Percentiles rank a stretch among this genome's conserved stretches.
These are phyloP conservation scores for Euclidium syriacum DNA, from an alignment of 345 rosid species.

Conservation along the genomic window DNA sequence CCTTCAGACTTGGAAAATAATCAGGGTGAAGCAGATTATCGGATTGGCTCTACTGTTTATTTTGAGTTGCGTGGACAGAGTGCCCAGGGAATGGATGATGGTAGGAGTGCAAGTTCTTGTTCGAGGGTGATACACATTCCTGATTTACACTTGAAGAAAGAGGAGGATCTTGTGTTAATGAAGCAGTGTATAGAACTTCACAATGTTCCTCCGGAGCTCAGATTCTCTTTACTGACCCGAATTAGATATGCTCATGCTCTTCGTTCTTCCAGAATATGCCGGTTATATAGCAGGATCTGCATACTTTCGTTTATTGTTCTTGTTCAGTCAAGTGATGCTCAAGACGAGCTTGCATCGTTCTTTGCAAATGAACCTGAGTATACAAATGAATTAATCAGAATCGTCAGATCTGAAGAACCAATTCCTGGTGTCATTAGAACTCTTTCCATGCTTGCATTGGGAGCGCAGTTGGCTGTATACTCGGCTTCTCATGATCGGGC, in stretches of 20 bases:
- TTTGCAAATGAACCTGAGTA: constrained; percentile 96
- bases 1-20: constrained; percentile 65
- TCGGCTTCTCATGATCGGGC: constrained; percentile 95
- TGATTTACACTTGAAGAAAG: constrained; percentile 76
- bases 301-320: constrained; percentile 92
- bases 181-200: constrained; percentile 74
- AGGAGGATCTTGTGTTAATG: constrained; percentile 76
- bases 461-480: constrained; percentile 92
- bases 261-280: constrained; percentile 76
- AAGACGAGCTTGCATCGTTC: constrained; percentile 80
- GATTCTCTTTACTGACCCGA: constrained; percentile 84
- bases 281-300: constrained; percentile 88
- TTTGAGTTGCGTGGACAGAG: constrained; percentile 73
- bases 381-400: constrained; percentile 89
- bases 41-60: constrained; percentile 80
- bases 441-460: constrained; percentile 91
- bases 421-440: constrained; percentile 82
- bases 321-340: constrained; percentile 92
- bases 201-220: constrained; percentile 67
- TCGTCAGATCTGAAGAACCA: constrained; percentile 81
- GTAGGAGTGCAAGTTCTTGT: constrained; percentile 28
- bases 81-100: constrained; percentile 40
- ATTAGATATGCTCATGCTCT: constrained; percentile 92
- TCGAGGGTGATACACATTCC: constrained; percentile 64
- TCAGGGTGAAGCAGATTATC: constrained; percentile 52